phyloP scores from a whole-genome alignment of 371 early-diverging fungal genomes.

The Coemansia sp. region DNA sequence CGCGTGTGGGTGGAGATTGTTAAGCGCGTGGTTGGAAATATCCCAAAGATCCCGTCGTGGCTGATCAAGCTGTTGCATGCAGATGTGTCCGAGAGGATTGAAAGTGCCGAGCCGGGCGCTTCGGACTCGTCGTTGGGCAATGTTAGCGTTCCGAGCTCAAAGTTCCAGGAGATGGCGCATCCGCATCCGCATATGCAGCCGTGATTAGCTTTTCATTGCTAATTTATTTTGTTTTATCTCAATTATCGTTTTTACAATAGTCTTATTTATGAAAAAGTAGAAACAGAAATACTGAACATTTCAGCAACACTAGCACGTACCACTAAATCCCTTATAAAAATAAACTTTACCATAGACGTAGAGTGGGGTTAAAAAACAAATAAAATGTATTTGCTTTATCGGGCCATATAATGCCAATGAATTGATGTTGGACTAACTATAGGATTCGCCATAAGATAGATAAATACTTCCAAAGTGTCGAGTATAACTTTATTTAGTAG shows the following conservation, averaged over 20 bases:
- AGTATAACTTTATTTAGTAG: no score
- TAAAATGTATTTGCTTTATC: no score
- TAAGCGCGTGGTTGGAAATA: constrained; percentile 39
- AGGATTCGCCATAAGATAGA: no score
- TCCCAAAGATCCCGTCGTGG: constrained; percentile 55
- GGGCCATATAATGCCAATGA: no score
- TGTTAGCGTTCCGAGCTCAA: constrained; percentile 31
- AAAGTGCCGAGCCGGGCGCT: neutral
- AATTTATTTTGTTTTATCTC: neutral
- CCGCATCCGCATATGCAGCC: constrained; percentile 17
- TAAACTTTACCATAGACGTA: no score
- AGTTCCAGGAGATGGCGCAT: constrained; percentile 34
- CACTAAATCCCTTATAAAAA: no score
- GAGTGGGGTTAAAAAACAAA: no score
- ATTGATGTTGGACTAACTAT: no score
- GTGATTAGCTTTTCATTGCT: neutral
- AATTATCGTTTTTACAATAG: no score
- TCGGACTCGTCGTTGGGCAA: constrained; percentile 36
- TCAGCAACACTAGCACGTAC: neutral
- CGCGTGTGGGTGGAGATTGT: constrained; percentile 49
- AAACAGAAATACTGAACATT: no score
- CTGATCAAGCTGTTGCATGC: constrained; percentile 53
- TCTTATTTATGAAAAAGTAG: no score
- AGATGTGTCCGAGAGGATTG: constrained; percentile 48
- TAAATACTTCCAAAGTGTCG: no score